Percentiles rank a stretch among this genome's conserved stretches.
Evolutionary conservation across 2,329 filamentous ascomycete genomes (phyloP).

Genomic region (Penicillium glabrum): DNA sequence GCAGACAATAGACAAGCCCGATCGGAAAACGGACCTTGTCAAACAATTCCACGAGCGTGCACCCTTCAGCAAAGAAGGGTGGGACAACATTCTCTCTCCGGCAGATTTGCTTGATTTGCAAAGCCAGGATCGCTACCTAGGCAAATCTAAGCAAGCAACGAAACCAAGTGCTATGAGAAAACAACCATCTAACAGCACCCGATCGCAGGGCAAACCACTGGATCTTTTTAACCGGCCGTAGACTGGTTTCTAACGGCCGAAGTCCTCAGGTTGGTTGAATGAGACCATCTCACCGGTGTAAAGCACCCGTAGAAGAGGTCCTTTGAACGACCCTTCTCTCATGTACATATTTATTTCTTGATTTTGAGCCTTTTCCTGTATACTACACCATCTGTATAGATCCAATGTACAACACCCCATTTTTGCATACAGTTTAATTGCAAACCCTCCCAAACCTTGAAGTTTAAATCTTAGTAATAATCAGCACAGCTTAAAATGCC

Average conservation of each 20-base stretch:
- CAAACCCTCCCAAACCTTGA: too few relatives aligned
- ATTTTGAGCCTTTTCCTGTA: neutral
- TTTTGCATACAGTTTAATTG: neutral
- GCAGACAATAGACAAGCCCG: neutral
- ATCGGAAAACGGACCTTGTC: neutral
- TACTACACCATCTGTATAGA: neutral
- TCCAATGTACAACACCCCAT: slow-evolving; percentile 1
- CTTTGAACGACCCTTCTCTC: neutral
- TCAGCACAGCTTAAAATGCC: too few relatives aligned
- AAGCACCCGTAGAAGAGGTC: neutral
- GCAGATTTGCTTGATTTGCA: neutral
- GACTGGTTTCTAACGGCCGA: neutral
- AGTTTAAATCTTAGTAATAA: too few relatives aligned
- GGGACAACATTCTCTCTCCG: neutral
- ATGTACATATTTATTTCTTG: neutral
- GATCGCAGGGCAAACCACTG: neutral
- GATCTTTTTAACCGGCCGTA: neutral
- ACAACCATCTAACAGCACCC: neutral
- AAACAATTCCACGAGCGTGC: neutral
- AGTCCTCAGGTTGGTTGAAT: neutral
- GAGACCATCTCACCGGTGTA: neutral
- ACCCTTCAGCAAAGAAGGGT: neutral
- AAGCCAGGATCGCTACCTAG: neutral
- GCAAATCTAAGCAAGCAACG: neutral
- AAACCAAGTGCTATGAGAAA: neutral